Evolutionary conservation across 208 protist genomes (phyloP), one percentile per base, ranked within the genome.

Genomic region (Leishmania arabica): DNA sequence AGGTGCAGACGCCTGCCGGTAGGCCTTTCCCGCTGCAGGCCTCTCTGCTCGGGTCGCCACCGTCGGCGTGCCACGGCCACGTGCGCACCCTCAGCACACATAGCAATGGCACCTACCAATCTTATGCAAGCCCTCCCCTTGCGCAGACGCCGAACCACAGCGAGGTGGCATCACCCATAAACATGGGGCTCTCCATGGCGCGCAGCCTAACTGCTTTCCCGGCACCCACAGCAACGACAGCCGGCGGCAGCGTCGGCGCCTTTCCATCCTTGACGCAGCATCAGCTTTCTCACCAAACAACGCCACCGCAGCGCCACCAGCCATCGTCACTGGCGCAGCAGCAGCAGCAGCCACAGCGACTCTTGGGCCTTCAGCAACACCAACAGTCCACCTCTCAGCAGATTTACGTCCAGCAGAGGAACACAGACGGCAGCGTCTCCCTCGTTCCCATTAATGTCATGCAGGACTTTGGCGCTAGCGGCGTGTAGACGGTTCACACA

Each of bases 361-460:
- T 69, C 4, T 13, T 78, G 45, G 11, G 65, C 31, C 37, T 68
- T 45, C n/a, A 31, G 19, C 81, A 68, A 5, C 70, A 27, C 5
- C 75, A 84, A 34, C 45, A 49, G 7, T 60, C 68, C 47, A 40
- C 66, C 34, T 85, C 77, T 72, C 82, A 80, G 79, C 81, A 88
- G 78, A 51, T 82, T n/a, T 80, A 83, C 19, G 31, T 88, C 9
- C 81, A 84, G 53, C 80, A 85, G 60, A 54, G 86, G 5, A 86
- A 85, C 68, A n/a, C 76, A 19, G 85, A 88, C 68, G 85, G 85
- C 24, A 80, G 56, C 15, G 49, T 88, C 34, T 77, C 81, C 11
- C 68, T 88, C 70, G 78, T 88, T 17, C 85, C 85, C 31, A 58
- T 88, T 21, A 86, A 64, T 54, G 64, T 85, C 62, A 34, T 85